Percentiles rank a stretch among this genome's conserved stretches.
These are phyloP conservation scores for Bertia moriformis DNA, from an alignment of 2,329 filamentous ascomycete genomes.

Conservation along the genomic window DNA sequence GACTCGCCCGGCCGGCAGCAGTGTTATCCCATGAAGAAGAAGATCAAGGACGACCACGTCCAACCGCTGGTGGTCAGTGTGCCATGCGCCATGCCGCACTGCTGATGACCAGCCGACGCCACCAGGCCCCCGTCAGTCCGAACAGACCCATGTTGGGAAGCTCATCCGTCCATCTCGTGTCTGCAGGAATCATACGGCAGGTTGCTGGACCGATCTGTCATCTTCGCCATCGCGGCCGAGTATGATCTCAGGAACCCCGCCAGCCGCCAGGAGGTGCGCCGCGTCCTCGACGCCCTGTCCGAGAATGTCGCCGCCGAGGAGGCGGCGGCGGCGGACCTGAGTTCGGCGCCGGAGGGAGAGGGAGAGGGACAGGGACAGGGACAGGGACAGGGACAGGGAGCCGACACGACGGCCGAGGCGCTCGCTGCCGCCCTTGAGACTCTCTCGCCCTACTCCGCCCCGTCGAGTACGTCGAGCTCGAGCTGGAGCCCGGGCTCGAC, in stretches of 20 bases:
- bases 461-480: slow-evolving; percentile 7
- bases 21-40: too few species aligned
- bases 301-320: slow-evolving; percentile 52
- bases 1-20: too few species aligned
- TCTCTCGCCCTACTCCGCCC: slow-evolving; percentile 8
- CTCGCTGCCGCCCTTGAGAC: slow-evolving; percentile 10
- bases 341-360: slow-evolving; percentile 7
- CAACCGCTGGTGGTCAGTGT: too few species aligned
- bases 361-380: slow-evolving; percentile 9
- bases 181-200: too few species aligned
- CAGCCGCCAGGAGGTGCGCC: slow-evolving; percentile 36
- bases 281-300: slow-evolving; percentile 52
- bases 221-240: slow-evolving; percentile 64
- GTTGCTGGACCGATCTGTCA: slow-evolving; percentile 61
- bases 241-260: slow-evolving; percentile 43
- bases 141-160: too few species aligned
- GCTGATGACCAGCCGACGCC: too few species aligned
- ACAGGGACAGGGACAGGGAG: slow-evolving; percentile 11
- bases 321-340: slow-evolving; percentile 26
- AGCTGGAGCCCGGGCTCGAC: slow-evolving; percentile 9
- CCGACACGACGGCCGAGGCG: too few species aligned
- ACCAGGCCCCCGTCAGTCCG: too few species aligned
- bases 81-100: too few species aligned
- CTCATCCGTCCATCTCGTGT: too few species aligned
- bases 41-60: too few species aligned